Evolutionary conservation across 495 filamentous ascomycete species (phyloP), one percentile per base, ranked within the genome.

Genomic region (Neurospora sp.): DNA sequence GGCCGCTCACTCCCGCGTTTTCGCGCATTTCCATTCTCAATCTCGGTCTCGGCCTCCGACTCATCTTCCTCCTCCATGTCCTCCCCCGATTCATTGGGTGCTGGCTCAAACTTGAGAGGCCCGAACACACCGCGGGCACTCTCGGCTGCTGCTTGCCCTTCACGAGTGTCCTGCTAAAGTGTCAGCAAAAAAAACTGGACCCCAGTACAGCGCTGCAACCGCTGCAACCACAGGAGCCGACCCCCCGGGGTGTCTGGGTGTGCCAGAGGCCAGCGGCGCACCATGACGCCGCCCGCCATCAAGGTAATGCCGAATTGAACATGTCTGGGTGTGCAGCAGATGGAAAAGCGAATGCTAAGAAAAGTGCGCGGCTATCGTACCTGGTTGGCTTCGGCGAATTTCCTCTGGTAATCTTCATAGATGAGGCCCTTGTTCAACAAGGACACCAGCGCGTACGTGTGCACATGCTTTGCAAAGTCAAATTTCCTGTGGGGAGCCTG

Each of bases 361-460:
- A 69, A 72, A 73, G 71, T 37, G 44, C 53, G 40, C 68, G 20
- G 48, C 40, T 48, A 42, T 53, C 76, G 44, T 80, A 79, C 81
- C 74, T 77, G 73, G 37, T 78, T 75, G 17, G 40, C 16, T 53
- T 76, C 81, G 70, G 86, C 76, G 20, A 90, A 86, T 73, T 93
- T 88, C 68, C 90, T 82, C 73, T 93, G 89, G 73, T 80, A 80
- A 40, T 82, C 82, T 80, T 92, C 85, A 81, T 91, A 93, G 76
- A 91, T 84, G 42, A 95, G 84, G 73, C 92, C 92, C 83, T 92
- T 92, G 79, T 94, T 92, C 73, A 95, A 83, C 71, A 94, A 82
- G 72, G 87, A 86, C 38, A 94, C 90, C 78, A 95, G 83, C 70
- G 92, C 90, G 84, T 93, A 91, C 69, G 86, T 88, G 79, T 89